Evolutionary conservation across 75 land plant genomes (phyloP), one percentile per base, ranked within the genome.

Genomic region (Adiantum capillusveneris): DNA sequence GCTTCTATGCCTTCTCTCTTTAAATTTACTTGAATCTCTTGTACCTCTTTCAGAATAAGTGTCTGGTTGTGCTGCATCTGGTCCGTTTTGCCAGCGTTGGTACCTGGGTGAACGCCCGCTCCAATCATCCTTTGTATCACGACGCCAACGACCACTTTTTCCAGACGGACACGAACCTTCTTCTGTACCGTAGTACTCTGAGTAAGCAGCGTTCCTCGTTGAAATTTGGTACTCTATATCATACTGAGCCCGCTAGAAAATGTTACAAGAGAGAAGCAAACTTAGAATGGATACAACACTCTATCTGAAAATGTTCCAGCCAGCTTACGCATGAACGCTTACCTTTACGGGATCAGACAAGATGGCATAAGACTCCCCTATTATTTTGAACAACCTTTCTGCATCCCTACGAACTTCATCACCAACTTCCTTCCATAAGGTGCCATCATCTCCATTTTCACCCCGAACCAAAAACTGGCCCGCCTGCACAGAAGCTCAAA

Each of bases 351-450:
- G 84, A 52, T 95, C 97, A 25, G 96, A 95, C 36, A 90, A 78
- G 37, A 84, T 71, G 14, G 91, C 84, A 75, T 95, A 90, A 27
- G 97, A 88, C 70, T 95, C 99, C 53, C 97, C 99, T 67, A 95
- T 95, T 74, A 95, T 77, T 62, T 95, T 95, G 60, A 95, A 95
- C 28, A 95, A 78, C 34, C 68, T 75, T 26, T 95, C 99, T 50
- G 97, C 85, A 74, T 95, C 99, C 44, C 55, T 66, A 41, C 81
- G 77, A 28, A 81, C 86, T 57, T 77, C 86, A 30, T 77, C 78
- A 24, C 66, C 66, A 14, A 81, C 71, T 65, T 93, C 84, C 66
- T 74, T 84, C 79, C 83, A 83, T 12, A 78, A 45, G 56, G 54
- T 53, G n/a, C 68, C 64, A 71, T 90, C 92, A 64, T 84, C 96